A percentile compares a stretch with the other conserved stretches of the same genome.
These are phyloP conservation scores for Brasenia schreberi DNA, from an alignment of 164 flowering plant genomes.

Conservation along the genomic window DNA sequence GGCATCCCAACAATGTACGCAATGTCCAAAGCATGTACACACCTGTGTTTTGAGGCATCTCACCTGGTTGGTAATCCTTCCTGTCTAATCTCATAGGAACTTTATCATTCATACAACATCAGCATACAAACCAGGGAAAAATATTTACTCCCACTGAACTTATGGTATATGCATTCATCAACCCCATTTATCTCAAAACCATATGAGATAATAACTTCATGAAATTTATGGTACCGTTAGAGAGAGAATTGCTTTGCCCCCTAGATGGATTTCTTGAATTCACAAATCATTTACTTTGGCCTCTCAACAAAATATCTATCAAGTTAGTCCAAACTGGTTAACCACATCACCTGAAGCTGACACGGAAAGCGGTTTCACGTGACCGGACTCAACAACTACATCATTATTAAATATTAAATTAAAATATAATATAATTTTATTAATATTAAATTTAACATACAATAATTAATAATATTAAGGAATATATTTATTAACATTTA, in stretches of 20 bases:
- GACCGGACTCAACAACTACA: no score
- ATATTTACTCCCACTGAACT: slow-evolving; percentile 5
- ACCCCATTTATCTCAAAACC: slow-evolving; percentile 3
- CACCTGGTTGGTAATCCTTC: neutral
- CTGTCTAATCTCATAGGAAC: neutral
- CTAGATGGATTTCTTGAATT: slow-evolving; percentile 6
- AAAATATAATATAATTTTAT: no score
- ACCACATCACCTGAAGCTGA: no score
- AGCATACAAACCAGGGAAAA: neutral
- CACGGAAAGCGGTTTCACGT: no score
- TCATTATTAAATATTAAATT: no score
- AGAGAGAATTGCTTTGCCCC: slow-evolving; percentile 1
- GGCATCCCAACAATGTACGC: neutral
- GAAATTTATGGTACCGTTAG: slow-evolving; percentile 5
- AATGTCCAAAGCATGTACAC: neutral
- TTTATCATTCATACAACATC: neutral
- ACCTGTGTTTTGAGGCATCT: neutral
- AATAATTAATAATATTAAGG: no score
- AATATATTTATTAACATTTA: no score
- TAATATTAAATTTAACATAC: no score
- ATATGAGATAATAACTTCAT: slow-evolving; percentile 5
- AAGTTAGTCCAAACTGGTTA: no score
- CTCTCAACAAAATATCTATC: neutral
- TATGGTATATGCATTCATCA: slow-evolving; percentile 6
- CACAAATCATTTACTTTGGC: slow-evolving; percentile 2